Evolutionary conservation across 176 grass and related monocot species (phyloP).

Genomic region (Poa annua): DNA sequence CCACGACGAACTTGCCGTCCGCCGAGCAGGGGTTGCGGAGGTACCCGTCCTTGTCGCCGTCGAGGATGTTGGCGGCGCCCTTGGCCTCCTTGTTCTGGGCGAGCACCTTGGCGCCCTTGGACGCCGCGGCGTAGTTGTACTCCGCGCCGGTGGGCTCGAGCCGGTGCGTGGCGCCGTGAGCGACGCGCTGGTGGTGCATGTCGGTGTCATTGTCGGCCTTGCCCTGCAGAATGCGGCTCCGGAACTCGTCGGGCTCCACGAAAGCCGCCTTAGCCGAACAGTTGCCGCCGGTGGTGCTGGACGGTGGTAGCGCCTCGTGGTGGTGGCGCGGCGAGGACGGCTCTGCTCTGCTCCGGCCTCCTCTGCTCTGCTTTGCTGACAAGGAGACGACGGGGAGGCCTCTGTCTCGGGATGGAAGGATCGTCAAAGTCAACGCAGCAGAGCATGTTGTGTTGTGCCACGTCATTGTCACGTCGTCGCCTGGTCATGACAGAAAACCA

Average conservation of each 20-base stretch:
- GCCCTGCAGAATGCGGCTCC: conserved; percentile 46
- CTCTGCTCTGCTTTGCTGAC: no score
- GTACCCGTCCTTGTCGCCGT: conserved; percentile 83
- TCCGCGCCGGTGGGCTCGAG: conserved; percentile 72
- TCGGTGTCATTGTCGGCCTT: conserved; percentile 39
- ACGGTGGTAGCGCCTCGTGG: background rate
- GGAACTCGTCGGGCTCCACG: conserved; percentile 61
- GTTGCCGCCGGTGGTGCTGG: background rate
- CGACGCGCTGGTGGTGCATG: background rate
- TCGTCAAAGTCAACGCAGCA: no score
- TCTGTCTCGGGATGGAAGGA: no score
- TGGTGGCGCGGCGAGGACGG: background rate
- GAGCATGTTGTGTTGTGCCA: no score
- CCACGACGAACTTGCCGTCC: conserved; percentile 68
- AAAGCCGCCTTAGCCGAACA: conserved; percentile 19
- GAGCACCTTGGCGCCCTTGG: conserved; percentile 85
- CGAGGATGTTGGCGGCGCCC: conserved; percentile 71
- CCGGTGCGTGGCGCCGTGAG: conserved; percentile 47
- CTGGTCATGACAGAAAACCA: no score
- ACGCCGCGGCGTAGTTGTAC: conserved; percentile 84
- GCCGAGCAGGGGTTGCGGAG: conserved; percentile 86
- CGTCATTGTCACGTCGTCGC: no score
- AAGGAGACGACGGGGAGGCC: no score
- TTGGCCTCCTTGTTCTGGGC: conserved; percentile 90
- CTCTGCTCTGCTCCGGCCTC: no score